These are phyloP conservation scores for Cryptococcus maquisensis DNA, from an alignment of 1,284 basidiomycete species.

Conservation along the genomic window DNA sequence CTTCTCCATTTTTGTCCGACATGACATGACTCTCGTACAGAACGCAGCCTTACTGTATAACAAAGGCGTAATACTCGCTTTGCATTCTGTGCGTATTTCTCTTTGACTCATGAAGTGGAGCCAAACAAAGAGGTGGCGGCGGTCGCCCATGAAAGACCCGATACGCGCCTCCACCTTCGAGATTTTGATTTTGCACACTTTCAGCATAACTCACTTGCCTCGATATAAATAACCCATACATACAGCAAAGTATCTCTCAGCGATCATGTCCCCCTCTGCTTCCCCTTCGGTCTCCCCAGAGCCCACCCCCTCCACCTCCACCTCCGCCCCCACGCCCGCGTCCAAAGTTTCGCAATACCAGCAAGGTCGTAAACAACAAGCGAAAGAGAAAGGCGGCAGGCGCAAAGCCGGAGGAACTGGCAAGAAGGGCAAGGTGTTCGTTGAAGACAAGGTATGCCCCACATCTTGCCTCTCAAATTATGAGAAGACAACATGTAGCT, in stretches of 20 bases:
- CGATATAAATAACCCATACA: too few relatives aligned
- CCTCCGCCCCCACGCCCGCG: not conserved
- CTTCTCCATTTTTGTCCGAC: not conserved
- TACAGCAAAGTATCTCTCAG: not conserved
- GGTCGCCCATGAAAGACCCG: not conserved
- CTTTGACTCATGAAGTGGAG: too few relatives aligned
- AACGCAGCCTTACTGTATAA: too few relatives aligned
- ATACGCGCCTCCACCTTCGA: not conserved
- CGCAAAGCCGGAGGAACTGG: conserved; percentile 35
- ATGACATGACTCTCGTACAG: too few relatives aligned
- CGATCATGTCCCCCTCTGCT: not conserved
- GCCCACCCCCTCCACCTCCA: not conserved
- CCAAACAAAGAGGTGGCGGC: too few relatives aligned
- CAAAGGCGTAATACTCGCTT: too few relatives aligned
- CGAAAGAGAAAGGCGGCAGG: not conserved
- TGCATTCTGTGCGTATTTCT: too few relatives aligned
- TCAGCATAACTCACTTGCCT: not conserved
- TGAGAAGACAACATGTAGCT: too few relatives aligned
- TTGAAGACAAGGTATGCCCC: conserved; percentile 41
- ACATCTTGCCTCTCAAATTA: too few relatives aligned
- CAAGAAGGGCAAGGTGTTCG: conserved; percentile 46
- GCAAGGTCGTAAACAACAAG: too few relatives aligned
- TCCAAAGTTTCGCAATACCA: not conserved
- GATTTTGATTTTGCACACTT: not conserved
- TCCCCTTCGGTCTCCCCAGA: not conserved